Evolutionary conservation across 352 stramenopile genomes (phyloP).

Genomic region (Pythium volutum): DNA sequence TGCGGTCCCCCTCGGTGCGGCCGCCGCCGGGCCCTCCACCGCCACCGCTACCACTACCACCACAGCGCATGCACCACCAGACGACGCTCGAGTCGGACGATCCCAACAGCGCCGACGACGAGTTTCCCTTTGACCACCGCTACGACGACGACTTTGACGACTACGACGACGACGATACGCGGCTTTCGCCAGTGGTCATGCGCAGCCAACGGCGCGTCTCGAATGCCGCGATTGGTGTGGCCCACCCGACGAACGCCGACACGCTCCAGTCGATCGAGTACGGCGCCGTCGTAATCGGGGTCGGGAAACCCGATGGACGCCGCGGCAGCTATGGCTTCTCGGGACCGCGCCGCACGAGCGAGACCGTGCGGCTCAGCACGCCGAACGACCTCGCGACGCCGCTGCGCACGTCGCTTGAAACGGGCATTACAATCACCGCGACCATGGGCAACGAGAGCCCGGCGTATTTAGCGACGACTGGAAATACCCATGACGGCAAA

Average conservation of each 20-base stretch:
- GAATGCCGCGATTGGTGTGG: background rate
- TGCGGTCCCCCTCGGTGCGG: constrained; percentile 12
- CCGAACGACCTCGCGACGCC: background rate
- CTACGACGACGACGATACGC: constrained; percentile 16
- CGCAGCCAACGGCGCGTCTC: constrained; percentile 5
- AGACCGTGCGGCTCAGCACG: constrained; percentile 21
- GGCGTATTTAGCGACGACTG: background rate
- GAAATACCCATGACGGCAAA: too few relatives aligned
- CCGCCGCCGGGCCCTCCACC: too few relatives aligned
- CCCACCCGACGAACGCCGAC: background rate
- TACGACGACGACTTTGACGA: constrained; percentile 19
- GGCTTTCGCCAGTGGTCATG: background rate
- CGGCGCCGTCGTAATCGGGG: background rate
- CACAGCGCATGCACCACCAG: constrained; percentile 5
- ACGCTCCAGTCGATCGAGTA: constrained; percentile 25
- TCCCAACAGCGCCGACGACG: constrained; percentile 6
- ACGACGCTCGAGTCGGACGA: constrained; percentile 22
- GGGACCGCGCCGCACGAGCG: constrained; percentile 14
- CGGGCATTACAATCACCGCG: constrained; percentile 20
- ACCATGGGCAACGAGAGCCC: constrained; percentile 12
- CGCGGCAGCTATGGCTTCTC: background rate
- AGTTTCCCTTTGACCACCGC: constrained; percentile 1
- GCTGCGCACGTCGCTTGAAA: constrained; percentile 13
- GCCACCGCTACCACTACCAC: constrained; percentile 1
- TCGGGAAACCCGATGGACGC: constrained; percentile 4